These are phyloP conservation scores for Exophiala aquamarina DNA, from an alignment of 2,329 filamentous ascomycete species.

Conservation along the genomic window DNA sequence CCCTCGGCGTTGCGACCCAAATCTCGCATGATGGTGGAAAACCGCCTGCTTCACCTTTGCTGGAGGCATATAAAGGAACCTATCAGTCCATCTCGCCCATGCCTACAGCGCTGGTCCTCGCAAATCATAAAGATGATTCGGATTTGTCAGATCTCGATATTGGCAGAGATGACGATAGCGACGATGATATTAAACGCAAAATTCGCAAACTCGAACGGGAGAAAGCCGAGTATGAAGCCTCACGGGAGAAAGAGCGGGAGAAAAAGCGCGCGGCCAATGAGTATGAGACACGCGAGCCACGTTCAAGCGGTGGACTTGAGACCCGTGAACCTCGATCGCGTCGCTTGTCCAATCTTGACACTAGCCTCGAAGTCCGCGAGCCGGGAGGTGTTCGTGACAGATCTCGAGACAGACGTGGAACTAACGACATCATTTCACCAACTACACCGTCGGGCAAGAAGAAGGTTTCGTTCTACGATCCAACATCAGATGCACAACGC, in stretches of 20 bases:
- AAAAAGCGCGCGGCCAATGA: background rate
- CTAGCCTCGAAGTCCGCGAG: conserved; percentile 14
- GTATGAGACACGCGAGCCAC: conserved; percentile 10
- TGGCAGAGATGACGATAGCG: conserved; percentile 31
- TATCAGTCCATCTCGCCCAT: conserved; percentile 95
- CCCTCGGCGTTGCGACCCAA: conserved; percentile 35
- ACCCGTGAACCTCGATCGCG: conserved; percentile 15
- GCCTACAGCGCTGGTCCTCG: conserved; percentile 73
- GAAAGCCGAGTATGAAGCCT: conserved; percentile 32
- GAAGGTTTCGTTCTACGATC: conserved; percentile 79
- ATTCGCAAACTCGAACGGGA: conserved; percentile 32
- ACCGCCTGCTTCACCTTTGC: conserved; percentile 76
- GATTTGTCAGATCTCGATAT: conserved; percentile 48
- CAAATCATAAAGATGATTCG: conserved; percentile 56
- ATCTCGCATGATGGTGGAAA: conserved; percentile 37
- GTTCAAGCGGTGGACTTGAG: conserved; percentile 4
- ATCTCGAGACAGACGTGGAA: conserved; percentile 4
- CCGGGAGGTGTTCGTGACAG: conserved; percentile 17
- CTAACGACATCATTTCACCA: conserved; percentile 16
- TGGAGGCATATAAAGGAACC: conserved; percentile 90
- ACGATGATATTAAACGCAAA: conserved; percentile 37
- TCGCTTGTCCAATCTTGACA: conserved; percentile 17
- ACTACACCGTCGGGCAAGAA: conserved; percentile 17
- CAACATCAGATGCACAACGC: conserved; percentile 72
- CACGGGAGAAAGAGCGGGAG: background rate